Percentiles rank a stretch among this genome's conserved stretches.
phyloP scores from a whole-genome alignment of 208 protist genomes.

The Leptomonas seymouri region DNA sequence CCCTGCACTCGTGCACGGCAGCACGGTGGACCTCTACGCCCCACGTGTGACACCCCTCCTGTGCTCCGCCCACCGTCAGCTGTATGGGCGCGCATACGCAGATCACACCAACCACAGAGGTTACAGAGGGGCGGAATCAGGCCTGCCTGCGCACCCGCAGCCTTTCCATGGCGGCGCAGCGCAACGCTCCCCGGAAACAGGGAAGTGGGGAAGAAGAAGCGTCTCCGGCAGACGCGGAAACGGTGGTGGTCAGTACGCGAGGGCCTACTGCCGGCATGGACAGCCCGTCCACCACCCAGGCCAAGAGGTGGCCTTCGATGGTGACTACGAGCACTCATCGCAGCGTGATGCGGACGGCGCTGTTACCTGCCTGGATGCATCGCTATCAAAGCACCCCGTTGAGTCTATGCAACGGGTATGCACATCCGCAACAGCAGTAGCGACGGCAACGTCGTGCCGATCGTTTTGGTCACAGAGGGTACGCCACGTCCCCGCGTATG shows the following conservation, averaged over 20 bases:
- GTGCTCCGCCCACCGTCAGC: background rate
- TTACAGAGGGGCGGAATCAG: background rate
- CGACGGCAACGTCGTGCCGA: background rate
- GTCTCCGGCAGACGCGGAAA: background rate
- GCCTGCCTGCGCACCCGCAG: no score
- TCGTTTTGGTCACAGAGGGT: slow-evolving; percentile 63
- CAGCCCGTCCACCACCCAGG: background rate
- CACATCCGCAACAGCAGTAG: background rate
- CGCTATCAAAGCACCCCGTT: no score
- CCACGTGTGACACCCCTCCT: background rate
- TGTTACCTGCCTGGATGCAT: no score
- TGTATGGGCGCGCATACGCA: background rate
- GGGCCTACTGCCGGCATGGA: background rate
- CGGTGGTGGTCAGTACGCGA: background rate
- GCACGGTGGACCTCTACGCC: background rate
- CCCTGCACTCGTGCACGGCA: no score
- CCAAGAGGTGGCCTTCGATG: no score
- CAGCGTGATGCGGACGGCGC: no score
- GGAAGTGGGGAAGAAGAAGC: background rate
- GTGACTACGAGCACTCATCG: no score
- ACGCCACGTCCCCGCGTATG: slow-evolving; percentile 29
- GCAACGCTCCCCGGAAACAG: no score
- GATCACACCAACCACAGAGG: background rate
- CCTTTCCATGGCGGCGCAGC: no score
- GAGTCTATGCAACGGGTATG: no score